Evolutionary conservation across 345 rosid species (phyloP), one percentile per base, ranked within the genome.

Genomic region (Gynandropsis gynandra): DNA sequence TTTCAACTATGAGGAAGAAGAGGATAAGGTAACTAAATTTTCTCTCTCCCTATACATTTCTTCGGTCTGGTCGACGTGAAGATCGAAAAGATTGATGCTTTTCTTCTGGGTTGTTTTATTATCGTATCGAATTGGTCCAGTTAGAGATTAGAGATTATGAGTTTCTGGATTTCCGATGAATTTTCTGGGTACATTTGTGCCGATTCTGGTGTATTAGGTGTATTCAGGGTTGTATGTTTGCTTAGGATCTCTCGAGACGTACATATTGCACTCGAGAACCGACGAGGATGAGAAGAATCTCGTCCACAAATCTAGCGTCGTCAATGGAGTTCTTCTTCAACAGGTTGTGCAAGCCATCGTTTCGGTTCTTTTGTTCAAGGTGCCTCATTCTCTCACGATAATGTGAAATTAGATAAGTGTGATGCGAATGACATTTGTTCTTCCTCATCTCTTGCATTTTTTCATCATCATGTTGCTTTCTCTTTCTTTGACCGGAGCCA

Each of bases 211-310:
- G 18, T 87, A 90, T 54, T 90, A 96, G 96, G 54, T 72, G 10
- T 90, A 90, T 68, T 85, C 95, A 3, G 96, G 98, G 34, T 16
- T 84, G 8, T 84, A 87, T 49, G 51, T 78, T 20, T 18, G 55
- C 20, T 53, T 87, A 47, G 95, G 87, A 10, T 65, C 56, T 21
- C 59, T 77, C 51, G 75, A 84, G 36, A 75, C 67, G 47, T 87
- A 80, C 53, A 74, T 96, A 62, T 67, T 90, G 74, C 98, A 90
- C 49, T 65, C 87, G 1, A 82, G 72, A 69, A 55, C 59, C 44
- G 98, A 90, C 10, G 96, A 90, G 49, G 92, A 83, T 46, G 77
- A 64, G 65, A 90, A 87, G 68, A 87, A 87, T 70, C 80, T 83
- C 73, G 96, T 81, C 1, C 69, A 95, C 18, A 87, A 90, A 68